Conservation (phyloP, 306 rosid genomes). For the Fagus sylvatica region DNA sequence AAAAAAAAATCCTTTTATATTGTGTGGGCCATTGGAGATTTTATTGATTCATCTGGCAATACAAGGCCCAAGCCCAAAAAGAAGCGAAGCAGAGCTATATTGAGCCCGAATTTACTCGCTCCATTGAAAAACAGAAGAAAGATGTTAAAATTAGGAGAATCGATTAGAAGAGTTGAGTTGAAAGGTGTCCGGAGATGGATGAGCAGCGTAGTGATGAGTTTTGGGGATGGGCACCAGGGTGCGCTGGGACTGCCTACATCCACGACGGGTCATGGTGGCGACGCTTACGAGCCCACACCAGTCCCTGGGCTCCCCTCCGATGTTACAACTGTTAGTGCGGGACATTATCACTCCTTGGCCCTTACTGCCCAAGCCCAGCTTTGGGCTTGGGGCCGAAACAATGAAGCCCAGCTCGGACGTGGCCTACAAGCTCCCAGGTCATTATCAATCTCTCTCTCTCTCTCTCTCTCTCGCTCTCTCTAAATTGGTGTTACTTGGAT, state of each 20-base stretch:
- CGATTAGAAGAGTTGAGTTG: not conserved
- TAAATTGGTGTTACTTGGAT: too few relatives aligned
- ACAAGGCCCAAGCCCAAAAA: not conserved
- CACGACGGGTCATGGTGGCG: slow-evolving; percentile 47
- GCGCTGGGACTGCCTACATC: slow-evolving; percentile 75
- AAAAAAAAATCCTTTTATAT: not conserved
- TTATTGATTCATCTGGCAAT: not conserved
- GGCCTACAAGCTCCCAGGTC: slow-evolving; percentile 58
- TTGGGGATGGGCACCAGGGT: slow-evolving; percentile 85
- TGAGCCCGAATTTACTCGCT: too few relatives aligned
- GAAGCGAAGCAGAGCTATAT: too few relatives aligned
- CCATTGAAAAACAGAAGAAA: not conserved
- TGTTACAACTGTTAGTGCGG: slow-evolving; percentile 53
- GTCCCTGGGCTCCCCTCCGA: slow-evolving; percentile 61
- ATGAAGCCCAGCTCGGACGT: slow-evolving; percentile 84
- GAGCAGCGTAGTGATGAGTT: slow-evolving; percentile 73
- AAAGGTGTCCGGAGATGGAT: slow-evolving; percentile 34
- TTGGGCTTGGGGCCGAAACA: slow-evolving; percentile 95
- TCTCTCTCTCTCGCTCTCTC: not conserved
- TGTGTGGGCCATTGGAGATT: not conserved
- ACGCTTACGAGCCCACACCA: slow-evolving; percentile 72
- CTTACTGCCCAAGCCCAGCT: slow-evolving; percentile 56
- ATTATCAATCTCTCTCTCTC: not conserved
- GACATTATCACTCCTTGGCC: slow-evolving; percentile 90
- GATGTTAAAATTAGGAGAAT: not conserved